phyloP scores from a whole-genome alignment of 2,329 filamentous ascomycete species.

The Fusarium sublunatum region DNA sequence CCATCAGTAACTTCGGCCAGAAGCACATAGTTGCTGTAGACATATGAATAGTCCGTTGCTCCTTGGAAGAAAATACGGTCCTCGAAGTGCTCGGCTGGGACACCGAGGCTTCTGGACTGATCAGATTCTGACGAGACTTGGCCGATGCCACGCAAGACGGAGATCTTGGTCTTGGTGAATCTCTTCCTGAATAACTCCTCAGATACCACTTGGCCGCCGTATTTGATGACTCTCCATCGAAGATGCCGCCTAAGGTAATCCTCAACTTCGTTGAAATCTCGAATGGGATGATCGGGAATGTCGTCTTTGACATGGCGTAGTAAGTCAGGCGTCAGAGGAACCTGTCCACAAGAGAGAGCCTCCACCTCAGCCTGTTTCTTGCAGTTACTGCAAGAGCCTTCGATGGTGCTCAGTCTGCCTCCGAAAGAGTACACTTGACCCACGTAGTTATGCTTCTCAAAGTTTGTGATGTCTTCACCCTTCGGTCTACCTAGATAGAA shows the following conservation, averaged over 20 bases:
- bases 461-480: neutral
- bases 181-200: neutral
- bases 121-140: neutral
- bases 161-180: neutral
- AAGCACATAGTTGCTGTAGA: rapidly evolving
- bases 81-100: neutral
- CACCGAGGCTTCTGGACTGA: neutral
- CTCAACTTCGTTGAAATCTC: rapidly evolving
- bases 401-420: neutral
- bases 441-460: neutral
- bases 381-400: neutral
- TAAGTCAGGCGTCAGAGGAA: neutral
- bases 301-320: neutral
- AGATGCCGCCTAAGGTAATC: neutral
- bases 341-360: neutral
- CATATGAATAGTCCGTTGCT: neutral
- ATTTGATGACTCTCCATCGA: neutral
- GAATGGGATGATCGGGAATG: rapidly evolving
- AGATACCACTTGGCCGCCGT: neutral
- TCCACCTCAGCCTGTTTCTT: neutral
- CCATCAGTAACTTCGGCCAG: neutral
- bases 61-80: neutral
- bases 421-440: neutral
- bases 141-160: neutral
- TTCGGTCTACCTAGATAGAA: constrained; percentile 21